phyloP scores from a whole-genome alignment of 306 rosid genomes.

The Cajanus cajan region DNA sequence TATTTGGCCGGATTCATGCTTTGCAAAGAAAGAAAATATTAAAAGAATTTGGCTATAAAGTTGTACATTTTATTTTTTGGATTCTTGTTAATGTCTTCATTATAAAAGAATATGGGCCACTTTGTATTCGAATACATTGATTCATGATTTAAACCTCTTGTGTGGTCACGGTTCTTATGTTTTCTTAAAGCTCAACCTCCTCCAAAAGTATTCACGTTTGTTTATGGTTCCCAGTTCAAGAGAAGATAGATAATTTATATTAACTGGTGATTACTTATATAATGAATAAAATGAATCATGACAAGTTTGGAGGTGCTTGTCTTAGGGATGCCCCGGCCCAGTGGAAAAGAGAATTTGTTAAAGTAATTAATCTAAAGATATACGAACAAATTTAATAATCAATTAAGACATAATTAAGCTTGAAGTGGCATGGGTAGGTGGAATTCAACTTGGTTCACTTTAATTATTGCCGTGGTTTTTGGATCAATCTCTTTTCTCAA shows the following conservation, averaged over 20 bases:
- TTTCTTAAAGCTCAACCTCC: slow-evolving; percentile 14
- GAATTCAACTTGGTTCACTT: slow-evolving; percentile 22
- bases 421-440: slow-evolving; percentile 22
- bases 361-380: neutral
- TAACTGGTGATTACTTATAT: slow-evolving; percentile 2
- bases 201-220: neutral
- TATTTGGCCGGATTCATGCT: neutral
- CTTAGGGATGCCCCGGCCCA: neutral
- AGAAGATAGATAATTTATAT: neutral
- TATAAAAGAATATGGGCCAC: neutral
- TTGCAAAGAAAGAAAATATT: neutral
- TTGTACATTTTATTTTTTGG: neutral
- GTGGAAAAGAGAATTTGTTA: neutral
- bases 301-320: slow-evolving; percentile 17
- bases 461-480: neutral
- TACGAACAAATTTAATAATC: slow-evolving; percentile 13
- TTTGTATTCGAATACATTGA: slow-evolving; percentile 5
- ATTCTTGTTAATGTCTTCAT: neutral
- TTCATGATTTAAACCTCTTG: neutral
- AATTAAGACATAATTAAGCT: neutral
- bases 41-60: neutral
- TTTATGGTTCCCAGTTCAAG: neutral
- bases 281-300: slow-evolving; percentile 13
- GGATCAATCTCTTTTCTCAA: neutral
- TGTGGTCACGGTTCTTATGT: neutral